Conservation (phyloP, 2,329 filamentous ascomycete genomes). For the Aschersonia sp. region DNA sequence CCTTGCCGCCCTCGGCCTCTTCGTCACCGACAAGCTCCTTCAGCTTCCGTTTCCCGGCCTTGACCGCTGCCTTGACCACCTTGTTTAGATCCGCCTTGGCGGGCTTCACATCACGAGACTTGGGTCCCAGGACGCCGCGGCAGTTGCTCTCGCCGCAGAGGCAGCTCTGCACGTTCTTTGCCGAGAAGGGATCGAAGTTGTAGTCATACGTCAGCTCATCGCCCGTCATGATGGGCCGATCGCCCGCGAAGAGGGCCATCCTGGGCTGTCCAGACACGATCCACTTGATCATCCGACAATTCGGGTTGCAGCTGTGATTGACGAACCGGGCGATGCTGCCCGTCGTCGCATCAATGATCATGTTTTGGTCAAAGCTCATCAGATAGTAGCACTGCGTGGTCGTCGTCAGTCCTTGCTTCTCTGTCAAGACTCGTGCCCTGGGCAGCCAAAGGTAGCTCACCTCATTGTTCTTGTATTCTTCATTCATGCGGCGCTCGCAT, state of each 20-base stretch:
- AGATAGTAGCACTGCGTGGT: slow-evolving; percentile 74
- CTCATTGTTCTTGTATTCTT: slow-evolving; percentile 85
- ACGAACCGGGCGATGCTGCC: slow-evolving; percentile 95
- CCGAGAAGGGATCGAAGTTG: slow-evolving; percentile 55
- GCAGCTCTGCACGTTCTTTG: slow-evolving; percentile 54
- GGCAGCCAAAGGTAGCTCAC: slow-evolving; percentile 26
- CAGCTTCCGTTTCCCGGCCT: slow-evolving; percentile 40
- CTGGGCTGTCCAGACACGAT: slow-evolving; percentile 84
- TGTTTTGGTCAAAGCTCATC: slow-evolving; percentile 96
- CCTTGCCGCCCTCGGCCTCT: slow-evolving; percentile 23
- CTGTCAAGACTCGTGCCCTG: not conserved
- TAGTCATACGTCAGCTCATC: slow-evolving; percentile 94
- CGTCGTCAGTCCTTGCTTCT: slow-evolving; percentile 2
- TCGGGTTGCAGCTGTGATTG: slow-evolving; percentile 93
- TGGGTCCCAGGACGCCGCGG: slow-evolving; percentile 48
- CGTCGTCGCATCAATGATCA: slow-evolving; percentile 94
- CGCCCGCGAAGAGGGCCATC: slow-evolving; percentile 92
- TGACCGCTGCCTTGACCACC: slow-evolving; percentile 23
- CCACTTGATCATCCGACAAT: slow-evolving; percentile 97
- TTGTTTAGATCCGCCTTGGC: slow-evolving; percentile 28
- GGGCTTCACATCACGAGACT: slow-evolving; percentile 39
- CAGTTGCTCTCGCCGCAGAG: slow-evolving; percentile 49
- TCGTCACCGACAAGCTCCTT: slow-evolving; percentile 32
- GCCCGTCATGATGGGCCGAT: slow-evolving; percentile 79
- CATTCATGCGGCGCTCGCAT: slow-evolving; percentile 85